Conservation (phyloP, 345 rosid genomes). For the Aquilaria sinensis region DNA sequence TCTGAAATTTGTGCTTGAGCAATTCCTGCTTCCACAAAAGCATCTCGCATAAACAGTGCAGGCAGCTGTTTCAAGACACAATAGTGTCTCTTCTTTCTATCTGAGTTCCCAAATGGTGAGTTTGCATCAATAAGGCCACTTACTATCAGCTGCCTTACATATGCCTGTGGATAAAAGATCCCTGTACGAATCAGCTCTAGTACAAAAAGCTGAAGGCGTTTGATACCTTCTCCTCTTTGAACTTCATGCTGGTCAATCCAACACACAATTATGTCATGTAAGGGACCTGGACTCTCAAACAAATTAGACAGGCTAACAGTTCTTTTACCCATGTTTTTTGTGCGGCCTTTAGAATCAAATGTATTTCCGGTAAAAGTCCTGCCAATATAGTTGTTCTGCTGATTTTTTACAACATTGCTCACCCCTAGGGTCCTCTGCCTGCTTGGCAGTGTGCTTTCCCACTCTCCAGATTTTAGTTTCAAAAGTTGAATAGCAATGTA, state of each 20-base stretch:
- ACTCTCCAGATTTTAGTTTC: conserved; percentile 60
- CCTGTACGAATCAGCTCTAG: conserved; percentile 81
- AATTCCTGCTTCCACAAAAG: conserved; percentile 59
- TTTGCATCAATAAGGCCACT: conserved; percentile 75
- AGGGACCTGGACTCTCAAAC: conserved; percentile 87
- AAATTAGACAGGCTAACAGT: conserved; percentile 30
- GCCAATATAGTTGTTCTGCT: conserved; percentile 24
- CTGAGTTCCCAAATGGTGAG: conserved; percentile 38
- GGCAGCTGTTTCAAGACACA: conserved; percentile 82
- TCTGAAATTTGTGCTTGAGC: conserved; percentile 58
- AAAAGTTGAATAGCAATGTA: conserved; percentile 73
- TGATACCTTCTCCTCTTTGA: conserved; percentile 64
- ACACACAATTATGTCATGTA: conserved; percentile 91
- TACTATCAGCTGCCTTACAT: conserved; percentile 84
- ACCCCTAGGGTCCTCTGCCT: conserved; percentile 32
- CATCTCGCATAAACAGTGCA: conserved; percentile 48
- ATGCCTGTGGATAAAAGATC: conserved; percentile 81
- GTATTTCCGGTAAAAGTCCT: conserved; percentile 25
- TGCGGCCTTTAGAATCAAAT: conserved; percentile 22
- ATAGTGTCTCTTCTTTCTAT: conserved; percentile 69
- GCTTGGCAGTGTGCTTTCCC: conserved; percentile 30
- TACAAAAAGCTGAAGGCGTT: conserved; percentile 64
- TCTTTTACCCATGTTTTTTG: conserved; percentile 17
- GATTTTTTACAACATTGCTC: conserved; percentile 23
- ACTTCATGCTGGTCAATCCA: conserved; percentile 98